These are phyloP conservation scores for Croton laevigatus DNA, from an alignment of 441 rosid species.

Conservation along the genomic window DNA sequence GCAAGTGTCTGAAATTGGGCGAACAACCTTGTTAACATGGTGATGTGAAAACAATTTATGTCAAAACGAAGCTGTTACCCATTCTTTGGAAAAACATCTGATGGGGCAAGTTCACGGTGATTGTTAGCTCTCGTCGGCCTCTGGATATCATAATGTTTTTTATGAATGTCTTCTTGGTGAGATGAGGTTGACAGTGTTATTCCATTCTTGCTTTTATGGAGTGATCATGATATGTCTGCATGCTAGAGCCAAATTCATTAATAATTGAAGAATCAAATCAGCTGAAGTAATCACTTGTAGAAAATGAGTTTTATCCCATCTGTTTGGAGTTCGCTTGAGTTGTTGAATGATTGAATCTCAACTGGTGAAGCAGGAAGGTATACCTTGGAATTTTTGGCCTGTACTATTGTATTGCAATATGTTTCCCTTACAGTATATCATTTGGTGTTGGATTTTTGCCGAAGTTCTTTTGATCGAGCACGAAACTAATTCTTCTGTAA, in stretches of 20 bases:
- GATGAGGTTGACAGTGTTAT: background rate
- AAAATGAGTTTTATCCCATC: background rate
- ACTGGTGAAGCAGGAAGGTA: background rate
- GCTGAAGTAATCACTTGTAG: background rate
- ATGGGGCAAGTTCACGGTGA: background rate
- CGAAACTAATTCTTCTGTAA: background rate
- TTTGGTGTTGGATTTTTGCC: background rate
- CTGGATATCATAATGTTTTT: background rate
- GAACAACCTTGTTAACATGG: background rate
- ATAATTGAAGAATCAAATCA: slow-evolving; percentile 5
- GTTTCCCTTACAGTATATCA: background rate
- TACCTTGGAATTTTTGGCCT: background rate
- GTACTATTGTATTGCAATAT: background rate
- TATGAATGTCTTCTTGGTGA: background rate
- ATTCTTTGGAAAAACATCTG: background rate
- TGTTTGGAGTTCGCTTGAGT: background rate
- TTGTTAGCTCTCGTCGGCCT: background rate
- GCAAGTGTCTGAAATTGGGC: background rate
- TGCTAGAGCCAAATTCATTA: background rate
- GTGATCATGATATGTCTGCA: background rate
- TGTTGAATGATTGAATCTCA: no score
- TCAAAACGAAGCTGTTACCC: background rate
- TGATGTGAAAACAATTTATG: background rate
- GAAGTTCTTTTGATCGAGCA: background rate
- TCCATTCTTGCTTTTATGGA: background rate